Conservation (phyloP, 306 rosid species). For the Dalbergia oliveri region DNA sequence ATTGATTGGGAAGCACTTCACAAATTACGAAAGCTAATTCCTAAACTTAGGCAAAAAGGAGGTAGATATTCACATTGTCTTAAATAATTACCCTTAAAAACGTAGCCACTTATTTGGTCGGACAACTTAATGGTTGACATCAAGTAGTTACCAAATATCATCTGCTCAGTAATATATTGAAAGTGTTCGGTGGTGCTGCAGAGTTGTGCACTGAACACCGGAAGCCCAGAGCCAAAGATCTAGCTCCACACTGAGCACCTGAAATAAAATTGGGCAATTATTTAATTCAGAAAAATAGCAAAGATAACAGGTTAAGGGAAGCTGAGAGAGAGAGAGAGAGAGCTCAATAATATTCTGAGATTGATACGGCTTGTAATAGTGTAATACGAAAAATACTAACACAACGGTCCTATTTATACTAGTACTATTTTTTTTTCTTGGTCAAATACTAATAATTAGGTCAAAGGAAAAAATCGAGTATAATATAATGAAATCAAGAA, state of each 20-base stretch:
- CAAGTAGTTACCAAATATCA: constrained; percentile 32
- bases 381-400: background rate
- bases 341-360: no score
- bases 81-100: constrained; percentile 38
- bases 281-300: constrained; percentile 22
- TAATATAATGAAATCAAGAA: no score
- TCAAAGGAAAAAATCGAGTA: no score
- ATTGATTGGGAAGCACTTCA: background rate
- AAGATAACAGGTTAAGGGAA: constrained; percentile 12
- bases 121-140: constrained; percentile 25
- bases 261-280: constrained; percentile 39
- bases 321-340: background rate
- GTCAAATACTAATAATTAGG: no score
- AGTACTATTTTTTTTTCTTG: no score
- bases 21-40: constrained; percentile 31
- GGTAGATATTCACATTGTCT: constrained; percentile 33
- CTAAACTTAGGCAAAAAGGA: constrained; percentile 12
- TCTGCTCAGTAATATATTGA: constrained; percentile 79
- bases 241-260: constrained; percentile 98
- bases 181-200: constrained; percentile 92
- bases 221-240: constrained; percentile 99
- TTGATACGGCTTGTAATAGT: background rate
- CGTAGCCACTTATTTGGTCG: constrained; percentile 32
- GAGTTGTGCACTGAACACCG: constrained; percentile 74
- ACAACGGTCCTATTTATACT: background rate